phyloP scores from a whole-genome alignment of 2,329 filamentous ascomycete genomes.

The Aspergillus terreus region DNA sequence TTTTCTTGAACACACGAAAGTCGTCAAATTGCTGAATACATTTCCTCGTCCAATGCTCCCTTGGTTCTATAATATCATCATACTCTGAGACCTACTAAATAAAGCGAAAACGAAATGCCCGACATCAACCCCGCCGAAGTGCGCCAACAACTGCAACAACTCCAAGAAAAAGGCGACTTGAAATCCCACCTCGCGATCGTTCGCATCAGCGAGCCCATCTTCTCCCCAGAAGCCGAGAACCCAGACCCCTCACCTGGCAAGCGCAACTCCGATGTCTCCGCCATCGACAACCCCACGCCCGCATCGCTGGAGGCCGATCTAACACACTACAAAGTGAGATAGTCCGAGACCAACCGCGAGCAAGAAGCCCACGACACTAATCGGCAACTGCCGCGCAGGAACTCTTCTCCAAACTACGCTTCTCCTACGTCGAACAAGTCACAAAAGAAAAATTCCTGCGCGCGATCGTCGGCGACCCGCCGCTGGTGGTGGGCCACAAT shows the following conservation, averaged over 20 bases:
- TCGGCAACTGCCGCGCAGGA: constrained; percentile 48
- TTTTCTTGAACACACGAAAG: no score
- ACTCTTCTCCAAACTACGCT: constrained; percentile 91
- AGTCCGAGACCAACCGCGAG: not conserved
- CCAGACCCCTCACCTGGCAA: constrained; percentile 37
- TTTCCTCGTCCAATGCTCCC: no score
- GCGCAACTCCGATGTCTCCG: constrained; percentile 70
- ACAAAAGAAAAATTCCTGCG: constrained; percentile 98
- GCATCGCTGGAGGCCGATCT: constrained; percentile 78
- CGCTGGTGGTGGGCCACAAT: constrained; percentile 73
- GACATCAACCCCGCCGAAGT: constrained; percentile 18
- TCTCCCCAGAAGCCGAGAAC: constrained; percentile 38
- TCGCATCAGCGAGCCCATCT: constrained; percentile 71
- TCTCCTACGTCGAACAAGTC: constrained; percentile 96
- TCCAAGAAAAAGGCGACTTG: constrained; percentile 44
- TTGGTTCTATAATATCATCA: no score
- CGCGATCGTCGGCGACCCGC: constrained; percentile 85
- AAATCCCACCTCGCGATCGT: constrained; percentile 62
- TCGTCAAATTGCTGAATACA: no score
- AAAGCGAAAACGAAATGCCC: constrained; percentile 14
- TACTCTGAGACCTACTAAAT: not conserved
- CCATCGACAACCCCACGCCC: constrained; percentile 66
- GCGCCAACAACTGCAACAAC: constrained; percentile 46
- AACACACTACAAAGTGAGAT: constrained; percentile 69
- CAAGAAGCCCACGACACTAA: not conserved